Base-by-base conservation (phyloP, 83 land plant species). In the Diphasiastrum complanatum region DNA sequence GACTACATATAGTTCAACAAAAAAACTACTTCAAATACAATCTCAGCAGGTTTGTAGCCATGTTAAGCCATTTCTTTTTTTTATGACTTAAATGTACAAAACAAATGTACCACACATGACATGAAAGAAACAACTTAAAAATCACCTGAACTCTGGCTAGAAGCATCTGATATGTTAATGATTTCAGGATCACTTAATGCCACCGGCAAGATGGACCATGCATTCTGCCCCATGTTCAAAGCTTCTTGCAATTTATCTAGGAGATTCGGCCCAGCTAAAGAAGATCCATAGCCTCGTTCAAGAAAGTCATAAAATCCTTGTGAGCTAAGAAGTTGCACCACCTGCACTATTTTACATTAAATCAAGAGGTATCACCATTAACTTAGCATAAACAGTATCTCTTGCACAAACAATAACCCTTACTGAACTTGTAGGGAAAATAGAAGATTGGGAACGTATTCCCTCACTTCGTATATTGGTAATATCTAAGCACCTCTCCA, bases 201-300 rank as follows among this genome's bases (percentile, higher is more conserved):
- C 19, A 63, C 62, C 0, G 99, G 85, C 11, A 93, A 63, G 32
- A 88, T 69, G 45, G 78, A 46, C 19, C 36, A 26, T 51, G 86
- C 81, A 61, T 73, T 73, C 70, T 93, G 84, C 24, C 91, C 86
- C 59, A 83, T 80, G 24, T 80, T 82, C 45, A 72, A 76, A 30
- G 91, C 96, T 68, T 83, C 88, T 75, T 93, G 99, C 47, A 93
- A 68, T 67, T 84, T 89, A 70, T 93, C 91, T 43, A 93, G 69
- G 41, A 89, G 83, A 80, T 86, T 93, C 11, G 60, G 72, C 35
- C 79, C 81, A 31, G 51, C 75, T 24, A 72, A 82, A 11, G 77
- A 81, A 47, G 88, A 77, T 43, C 82, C 87, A 20, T 81, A 47
- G 24, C 84, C 77, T 61, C 88, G 81, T 62, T 89, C 99, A 55